phyloP scores from a whole-genome alignment of 495 filamentous ascomycete genomes.

The Hyaloscypha variabilis region DNA sequence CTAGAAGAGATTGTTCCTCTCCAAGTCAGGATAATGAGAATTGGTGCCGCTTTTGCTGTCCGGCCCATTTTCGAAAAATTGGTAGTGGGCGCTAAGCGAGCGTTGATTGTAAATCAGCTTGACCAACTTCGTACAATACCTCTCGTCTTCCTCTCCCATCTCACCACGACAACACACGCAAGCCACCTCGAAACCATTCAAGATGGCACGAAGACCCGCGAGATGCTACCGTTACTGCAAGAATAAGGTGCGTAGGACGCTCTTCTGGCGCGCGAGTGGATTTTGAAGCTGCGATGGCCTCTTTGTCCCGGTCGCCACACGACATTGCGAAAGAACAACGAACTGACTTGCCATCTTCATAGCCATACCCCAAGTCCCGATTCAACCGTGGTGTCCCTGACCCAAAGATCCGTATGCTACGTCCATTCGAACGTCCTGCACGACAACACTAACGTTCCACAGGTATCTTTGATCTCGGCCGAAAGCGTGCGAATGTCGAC shows the following conservation, averaged over 20 bases:
- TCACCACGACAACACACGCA: constrained; percentile 43
- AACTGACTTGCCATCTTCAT: constrained; percentile 20
- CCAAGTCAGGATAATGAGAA: too few relatives aligned
- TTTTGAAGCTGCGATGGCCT: constrained; percentile 11
- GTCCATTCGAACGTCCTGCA: background rate
- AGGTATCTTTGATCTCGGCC: constrained; percentile 97
- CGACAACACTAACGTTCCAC: background rate
- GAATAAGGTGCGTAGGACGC: constrained; percentile 83
- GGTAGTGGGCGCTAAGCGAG: background rate
- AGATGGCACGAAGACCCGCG: constrained; percentile 97
- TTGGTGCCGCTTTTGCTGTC: too few relatives aligned
- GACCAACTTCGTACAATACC: background rate
- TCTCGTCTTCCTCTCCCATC: constrained; percentile 1
- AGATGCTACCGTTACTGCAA: constrained; percentile 99
- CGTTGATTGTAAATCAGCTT: constrained; percentile 4
- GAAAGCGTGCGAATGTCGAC: constrained; percentile 97
- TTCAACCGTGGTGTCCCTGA: constrained; percentile 99
- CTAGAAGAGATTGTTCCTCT: too few relatives aligned
- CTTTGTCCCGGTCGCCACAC: constrained; percentile 5
- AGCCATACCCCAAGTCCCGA: constrained; percentile 99
- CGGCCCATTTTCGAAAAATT: constrained; percentile 7
- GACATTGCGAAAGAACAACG: background rate
- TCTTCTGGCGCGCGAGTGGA: constrained; percentile 6
- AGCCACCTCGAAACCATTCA: constrained; percentile 65
- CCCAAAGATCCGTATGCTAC: constrained; percentile 71